These are phyloP conservation scores for Verbascum thapsus DNA, from an alignment of 257 asterid genomes.

Conservation along the genomic window DNA sequence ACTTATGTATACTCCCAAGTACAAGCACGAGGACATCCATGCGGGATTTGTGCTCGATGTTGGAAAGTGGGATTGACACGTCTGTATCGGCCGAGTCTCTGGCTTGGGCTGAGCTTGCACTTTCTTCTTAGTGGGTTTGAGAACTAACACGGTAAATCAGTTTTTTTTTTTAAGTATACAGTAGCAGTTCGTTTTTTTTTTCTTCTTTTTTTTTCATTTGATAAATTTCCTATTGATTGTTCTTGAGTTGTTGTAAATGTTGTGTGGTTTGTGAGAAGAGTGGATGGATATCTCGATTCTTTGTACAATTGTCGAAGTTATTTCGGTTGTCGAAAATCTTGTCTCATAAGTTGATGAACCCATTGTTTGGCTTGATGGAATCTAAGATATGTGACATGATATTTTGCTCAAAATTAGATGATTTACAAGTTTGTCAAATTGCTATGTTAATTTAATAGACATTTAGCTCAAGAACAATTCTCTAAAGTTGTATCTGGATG, in stretches of 20 bases:
- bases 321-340: constrained; percentile 17
- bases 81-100: constrained; percentile 70
- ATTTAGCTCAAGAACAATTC: too few relatives aligned
- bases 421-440: too few relatives aligned
- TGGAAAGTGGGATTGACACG: constrained; percentile 72
- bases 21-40: constrained; percentile 51
- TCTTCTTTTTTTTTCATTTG: neutral
- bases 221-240: constrained; percentile 8
- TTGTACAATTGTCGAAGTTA: too few relatives aligned
- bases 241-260: constrained; percentile 46
- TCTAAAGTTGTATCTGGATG: too few relatives aligned
- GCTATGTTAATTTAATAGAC: too few relatives aligned
- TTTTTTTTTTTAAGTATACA: constrained; percentile 19
- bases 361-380: neutral
- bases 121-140: constrained; percentile 53
- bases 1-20: constrained; percentile 52
- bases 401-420: too few relatives aligned
- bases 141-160: constrained; percentile 42
- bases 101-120: constrained; percentile 96
- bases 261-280: constrained; percentile 25
- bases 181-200: constrained; percentile 19
- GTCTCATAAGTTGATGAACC: too few relatives aligned
- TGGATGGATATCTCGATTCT: constrained; percentile 27
- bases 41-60: constrained; percentile 60
- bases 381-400: too few relatives aligned